Conservation (phyloP, 75 land plant species). For the Isoetes taiwanensis region DNA sequence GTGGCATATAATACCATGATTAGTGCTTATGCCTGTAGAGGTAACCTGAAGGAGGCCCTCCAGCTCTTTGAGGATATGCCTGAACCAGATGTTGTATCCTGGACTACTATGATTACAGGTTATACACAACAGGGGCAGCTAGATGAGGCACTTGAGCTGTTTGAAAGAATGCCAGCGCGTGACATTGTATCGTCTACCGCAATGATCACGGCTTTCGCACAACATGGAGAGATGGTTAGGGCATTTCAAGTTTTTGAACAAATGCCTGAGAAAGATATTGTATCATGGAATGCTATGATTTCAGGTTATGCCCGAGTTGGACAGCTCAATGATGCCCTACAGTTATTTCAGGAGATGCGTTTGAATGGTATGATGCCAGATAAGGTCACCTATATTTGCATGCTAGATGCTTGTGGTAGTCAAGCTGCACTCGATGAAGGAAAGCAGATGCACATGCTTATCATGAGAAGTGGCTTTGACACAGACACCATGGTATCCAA, state of each 20-base stretch:
- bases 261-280: not conserved
- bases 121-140: slow-evolving; percentile 17
- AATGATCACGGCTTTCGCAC: slow-evolving; percentile 23
- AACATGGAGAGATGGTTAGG: slow-evolving; percentile 11
- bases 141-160: slow-evolving; percentile 18
- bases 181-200: slow-evolving; percentile 26
- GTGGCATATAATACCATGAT: slow-evolving; percentile 19
- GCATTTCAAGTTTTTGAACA: slow-evolving; percentile 16
- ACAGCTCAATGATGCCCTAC: slow-evolving; percentile 9
- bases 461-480: slow-evolving; percentile 7
- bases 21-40: slow-evolving; percentile 11
- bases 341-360: not conserved
- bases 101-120: not conserved
- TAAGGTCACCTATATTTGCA: slow-evolving; percentile 12
- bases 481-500: slow-evolving; percentile 17
- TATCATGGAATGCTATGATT: slow-evolving; percentile 28
- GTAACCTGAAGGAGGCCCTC: slow-evolving; percentile 11
- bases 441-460: slow-evolving; percentile 10
- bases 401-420: slow-evolving; percentile 21
- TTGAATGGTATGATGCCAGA: slow-evolving; percentile 8
- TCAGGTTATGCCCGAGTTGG: slow-evolving; percentile 17
- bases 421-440: slow-evolving; percentile 12
- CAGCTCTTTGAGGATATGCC: not conserved
- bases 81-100: not conserved
- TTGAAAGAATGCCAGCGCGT: slow-evolving; percentile 17